Base-by-base conservation (phyloP, 495 filamentous ascomycete genomes). In the Chlorociboria aeruginascens region DNA sequence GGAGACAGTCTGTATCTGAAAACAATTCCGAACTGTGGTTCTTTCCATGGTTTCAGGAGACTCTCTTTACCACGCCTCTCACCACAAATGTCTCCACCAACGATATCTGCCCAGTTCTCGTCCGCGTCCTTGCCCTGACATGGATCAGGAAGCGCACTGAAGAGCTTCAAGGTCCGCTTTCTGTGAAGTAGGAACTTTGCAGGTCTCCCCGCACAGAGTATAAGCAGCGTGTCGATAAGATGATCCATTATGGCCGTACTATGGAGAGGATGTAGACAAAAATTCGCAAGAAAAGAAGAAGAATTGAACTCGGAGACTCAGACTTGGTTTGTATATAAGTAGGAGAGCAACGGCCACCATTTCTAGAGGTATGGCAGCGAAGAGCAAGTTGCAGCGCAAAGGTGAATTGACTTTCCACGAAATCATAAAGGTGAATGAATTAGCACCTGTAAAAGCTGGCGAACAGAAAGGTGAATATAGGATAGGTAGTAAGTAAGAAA, bases 161-260 rank as follows among this genome's bases (percentile, higher is more conserved):
- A 33, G 37, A 31, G 28, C 29, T 40, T 33, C 36, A 48, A 41
- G 8, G 36, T 48, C 8, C 30, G 35, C 37, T 41, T 40, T 48
- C 46, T 40, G 11, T 41, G 33, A 20, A 48, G 14, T 17, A 38
- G 36, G 12, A 40, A 32, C 25, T 29, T 32, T n/a, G 36, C 46
- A 17, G 8, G 10, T 33, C 36, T 48, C 3, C 46, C 46, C n/a
- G 25, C 46, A 20, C 46, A 48, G 29, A 48, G 37, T 14, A 17
- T 7, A 10, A 48, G 17, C 16, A 48, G 46, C 6, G 11, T 40
- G 33, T 48, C 46, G 35, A 9, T 9, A 7, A 16, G 7, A 9
- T 16, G 10, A 25, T 40, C 20, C 20, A 25, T 25, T 25, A 25
- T 25, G 20, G 20, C 20, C 2, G 12, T 17, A 29, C 11, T 4